Conservation (phyloP, 176 grass and related monocot species). For the Aegilops tauschii region DNA sequence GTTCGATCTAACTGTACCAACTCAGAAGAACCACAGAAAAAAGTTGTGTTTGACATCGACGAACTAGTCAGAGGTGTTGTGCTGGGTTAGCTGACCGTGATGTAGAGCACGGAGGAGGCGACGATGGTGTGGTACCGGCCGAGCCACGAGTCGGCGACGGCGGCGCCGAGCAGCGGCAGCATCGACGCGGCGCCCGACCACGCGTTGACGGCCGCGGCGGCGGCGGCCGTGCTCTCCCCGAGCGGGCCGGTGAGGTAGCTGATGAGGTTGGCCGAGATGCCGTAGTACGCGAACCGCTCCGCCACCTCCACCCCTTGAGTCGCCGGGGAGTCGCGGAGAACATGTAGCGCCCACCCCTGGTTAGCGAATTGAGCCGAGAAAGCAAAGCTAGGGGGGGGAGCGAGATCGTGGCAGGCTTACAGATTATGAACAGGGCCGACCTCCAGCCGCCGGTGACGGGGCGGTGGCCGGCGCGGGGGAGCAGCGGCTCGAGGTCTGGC, state of each 20-base stretch:
- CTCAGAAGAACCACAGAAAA: background rate
- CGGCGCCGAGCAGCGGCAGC: slow-evolving; percentile 67
- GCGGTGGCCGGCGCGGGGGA: background rate
- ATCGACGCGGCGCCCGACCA: slow-evolving; percentile 53
- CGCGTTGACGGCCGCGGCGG: slow-evolving; percentile 47
- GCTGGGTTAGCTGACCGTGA: slow-evolving; percentile 23
- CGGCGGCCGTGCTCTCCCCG: slow-evolving; percentile 44
- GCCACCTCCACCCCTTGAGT: slow-evolving; percentile 56
- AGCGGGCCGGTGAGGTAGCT: slow-evolving; percentile 74
- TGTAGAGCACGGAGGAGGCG: slow-evolving; percentile 57
- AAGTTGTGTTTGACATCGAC: background rate
- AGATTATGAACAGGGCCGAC: slow-evolving; percentile 49
- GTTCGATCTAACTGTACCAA: background rate
- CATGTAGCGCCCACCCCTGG: too few species aligned
- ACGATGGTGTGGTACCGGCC: slow-evolving; percentile 66
- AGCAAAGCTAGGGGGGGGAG: too few species aligned
- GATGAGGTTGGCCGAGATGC: slow-evolving; percentile 63
- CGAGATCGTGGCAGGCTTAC: background rate
- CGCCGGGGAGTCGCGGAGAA: too few species aligned
- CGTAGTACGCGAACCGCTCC: slow-evolving; percentile 56
- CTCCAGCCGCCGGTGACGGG: slow-evolving; percentile 36
- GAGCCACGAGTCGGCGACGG: slow-evolving; percentile 73
- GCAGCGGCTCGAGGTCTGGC: slow-evolving; percentile 17
- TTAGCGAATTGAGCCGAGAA: background rate
- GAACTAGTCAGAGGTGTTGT: background rate